Conservation (phyloP, 805 yeast species). For the Wickerhamiella lipophila region DNA sequence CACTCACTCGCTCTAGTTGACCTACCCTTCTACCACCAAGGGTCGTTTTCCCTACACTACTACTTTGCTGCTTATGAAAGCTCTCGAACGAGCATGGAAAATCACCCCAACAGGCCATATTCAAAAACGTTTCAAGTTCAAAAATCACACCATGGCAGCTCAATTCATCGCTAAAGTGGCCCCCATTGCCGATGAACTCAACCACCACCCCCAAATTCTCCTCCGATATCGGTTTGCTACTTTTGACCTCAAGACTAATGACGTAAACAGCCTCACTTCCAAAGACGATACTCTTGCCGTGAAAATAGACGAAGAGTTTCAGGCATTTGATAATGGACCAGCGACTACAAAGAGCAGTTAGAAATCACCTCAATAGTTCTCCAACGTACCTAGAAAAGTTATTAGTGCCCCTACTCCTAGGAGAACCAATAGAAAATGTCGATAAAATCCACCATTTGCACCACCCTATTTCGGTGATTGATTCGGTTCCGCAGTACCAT, state of each 20-base stretch:
- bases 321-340: not conserved
- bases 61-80: no score
- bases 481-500: constrained; percentile 4
- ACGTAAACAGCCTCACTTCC: constrained; percentile 15
- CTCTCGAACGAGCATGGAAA: constrained; percentile 14
- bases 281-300: constrained; percentile 18
- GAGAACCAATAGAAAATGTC: not conserved
- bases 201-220: constrained; percentile 21
- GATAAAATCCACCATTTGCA: constrained; percentile 1
- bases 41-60: no score
- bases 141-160: constrained; percentile 20
- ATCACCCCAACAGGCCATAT: constrained; percentile 10
- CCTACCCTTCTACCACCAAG: no score
- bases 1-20: no score
- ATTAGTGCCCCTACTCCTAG: not conserved
- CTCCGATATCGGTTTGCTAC: constrained; percentile 17
- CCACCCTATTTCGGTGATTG: constrained; percentile 9
- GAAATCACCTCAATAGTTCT: not conserved
- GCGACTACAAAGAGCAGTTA: constrained; percentile 1
- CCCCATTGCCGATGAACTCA: constrained; percentile 15
- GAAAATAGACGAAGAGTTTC: constrained; percentile 5
- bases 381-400: constrained; percentile 6
- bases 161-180: constrained; percentile 18
- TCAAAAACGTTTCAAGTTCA: constrained; percentile 15
- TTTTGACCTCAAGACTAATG: constrained; percentile 19